Evolutionary conservation across 2,329 filamentous ascomycete species (phyloP).

Genomic region (Neofusicoccum kwambonambiense): DNA sequence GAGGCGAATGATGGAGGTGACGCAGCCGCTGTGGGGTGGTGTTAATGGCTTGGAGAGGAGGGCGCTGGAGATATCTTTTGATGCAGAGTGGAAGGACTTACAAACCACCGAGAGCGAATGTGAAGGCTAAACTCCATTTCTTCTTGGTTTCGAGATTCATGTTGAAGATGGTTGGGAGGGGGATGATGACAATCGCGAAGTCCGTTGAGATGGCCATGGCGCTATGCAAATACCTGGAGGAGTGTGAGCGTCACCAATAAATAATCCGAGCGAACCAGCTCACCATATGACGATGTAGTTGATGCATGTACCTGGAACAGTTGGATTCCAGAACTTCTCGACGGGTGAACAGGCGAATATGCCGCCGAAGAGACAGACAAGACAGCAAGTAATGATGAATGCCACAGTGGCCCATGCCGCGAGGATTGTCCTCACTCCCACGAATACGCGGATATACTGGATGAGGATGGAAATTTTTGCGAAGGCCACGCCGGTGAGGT

Average conservation of each 20-base stretch:
- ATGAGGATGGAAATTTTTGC: constrained; percentile 11
- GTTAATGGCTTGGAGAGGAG: not conserved
- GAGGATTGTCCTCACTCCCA: not conserved
- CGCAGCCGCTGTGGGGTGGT: constrained; percentile 22
- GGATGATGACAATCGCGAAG: constrained; percentile 9
- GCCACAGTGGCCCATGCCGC: constrained; percentile 1
- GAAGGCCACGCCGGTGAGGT: constrained; percentile 3
- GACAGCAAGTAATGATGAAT: constrained; percentile 12
- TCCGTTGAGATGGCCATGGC: constrained; percentile 12
- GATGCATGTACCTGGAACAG: not conserved
- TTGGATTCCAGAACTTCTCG: constrained; percentile 10
- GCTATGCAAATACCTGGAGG: constrained; percentile 2
- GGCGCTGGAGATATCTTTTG: not conserved
- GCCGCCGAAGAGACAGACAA: constrained; percentile 11
- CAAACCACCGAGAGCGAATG: constrained; percentile 35
- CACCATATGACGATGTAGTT: constrained; percentile 7
- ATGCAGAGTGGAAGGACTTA: constrained; percentile 20
- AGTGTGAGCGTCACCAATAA: not conserved
- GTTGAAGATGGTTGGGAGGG: constrained; percentile 22
- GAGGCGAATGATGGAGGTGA: constrained; percentile 25
- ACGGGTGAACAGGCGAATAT: constrained; percentile 11
- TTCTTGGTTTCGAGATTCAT: constrained; percentile 25
- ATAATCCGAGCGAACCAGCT: not conserved
- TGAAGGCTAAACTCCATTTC: constrained; percentile 29
- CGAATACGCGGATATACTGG: constrained; percentile 14